Evolutionary conservation across 2,329 filamentous ascomycete species (phyloP).

Genomic region (Colletotrichum chlorophyti): DNA sequence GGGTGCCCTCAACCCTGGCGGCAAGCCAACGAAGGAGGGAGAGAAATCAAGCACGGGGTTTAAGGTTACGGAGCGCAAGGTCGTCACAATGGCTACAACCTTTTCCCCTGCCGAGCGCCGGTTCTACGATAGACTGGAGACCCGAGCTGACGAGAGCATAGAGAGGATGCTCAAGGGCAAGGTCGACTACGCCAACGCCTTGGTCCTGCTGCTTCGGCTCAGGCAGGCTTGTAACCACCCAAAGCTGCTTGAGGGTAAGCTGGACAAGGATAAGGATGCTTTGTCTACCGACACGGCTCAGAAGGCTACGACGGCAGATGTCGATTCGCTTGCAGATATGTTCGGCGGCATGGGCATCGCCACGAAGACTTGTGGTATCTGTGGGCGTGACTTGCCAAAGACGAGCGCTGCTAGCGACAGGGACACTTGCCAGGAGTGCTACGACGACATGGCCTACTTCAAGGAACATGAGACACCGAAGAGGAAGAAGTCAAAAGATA

Average conservation of each 20-base stretch:
- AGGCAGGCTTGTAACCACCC: constrained; percentile 96
- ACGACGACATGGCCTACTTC: constrained; percentile 73
- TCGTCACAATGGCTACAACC: constrained; percentile 79
- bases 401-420: constrained; percentile 48
- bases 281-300: constrained; percentile 61
- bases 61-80: constrained; percentile 89
- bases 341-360: constrained; percentile 84
- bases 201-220: constrained; percentile 88
- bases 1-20: constrained; percentile 79
- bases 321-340: constrained; percentile 85
- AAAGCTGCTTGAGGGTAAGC: constrained; percentile 82
- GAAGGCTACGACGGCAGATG: constrained; percentile 64
- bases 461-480: constrained; percentile 52
- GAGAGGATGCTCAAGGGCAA: constrained; percentile 87
- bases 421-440: constrained; percentile 75
- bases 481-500: constrained; percentile 49
- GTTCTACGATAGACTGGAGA: constrained; percentile 86
- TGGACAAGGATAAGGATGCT: constrained; percentile 88
- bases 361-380: constrained; percentile 83
- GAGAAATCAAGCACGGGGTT: constrained; percentile 70
- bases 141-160: constrained; percentile 84
- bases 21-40: constrained; percentile 58
- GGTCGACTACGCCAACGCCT: constrained; percentile 89
- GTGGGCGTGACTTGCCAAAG: constrained; percentile 70
- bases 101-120: constrained; percentile 81